A percentile compares a stretch with the other conserved stretches of the same genome.
Evolutionary conservation across 805 yeast genomes (phyloP).

Genomic region (Candida ascalaphidarum): DNA sequence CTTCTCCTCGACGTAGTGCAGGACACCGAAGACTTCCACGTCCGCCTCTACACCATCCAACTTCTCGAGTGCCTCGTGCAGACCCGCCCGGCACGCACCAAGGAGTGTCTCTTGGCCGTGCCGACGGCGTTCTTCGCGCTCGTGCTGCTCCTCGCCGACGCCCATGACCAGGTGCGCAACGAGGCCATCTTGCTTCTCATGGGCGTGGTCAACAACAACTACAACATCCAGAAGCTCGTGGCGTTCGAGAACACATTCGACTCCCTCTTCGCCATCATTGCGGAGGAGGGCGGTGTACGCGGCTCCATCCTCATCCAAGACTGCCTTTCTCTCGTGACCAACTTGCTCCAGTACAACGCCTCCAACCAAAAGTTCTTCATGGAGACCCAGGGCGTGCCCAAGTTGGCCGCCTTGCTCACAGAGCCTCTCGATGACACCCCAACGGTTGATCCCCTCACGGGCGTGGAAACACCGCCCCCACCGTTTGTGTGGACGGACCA

Average conservation of each 20-base stretch:
- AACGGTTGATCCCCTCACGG: slow-evolving; percentile 10
- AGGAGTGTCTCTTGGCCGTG: slow-evolving; percentile 60
- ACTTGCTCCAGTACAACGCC: slow-evolving; percentile 71
- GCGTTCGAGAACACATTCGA: slow-evolving; percentile 94
- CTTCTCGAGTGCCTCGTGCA: slow-evolving; percentile 75
- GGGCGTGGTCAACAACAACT: slow-evolving; percentile 73
- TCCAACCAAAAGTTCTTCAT: slow-evolving; percentile 84
- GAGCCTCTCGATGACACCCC: slow-evolving; percentile 46
- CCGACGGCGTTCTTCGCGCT: slow-evolving; percentile 77
- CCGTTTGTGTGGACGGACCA: slow-evolving; percentile 73
- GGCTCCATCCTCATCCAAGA: slow-evolving; percentile 91
- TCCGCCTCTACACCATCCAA: slow-evolving; percentile 74
- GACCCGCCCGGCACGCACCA: slow-evolving; percentile 64
- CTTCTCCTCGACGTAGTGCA: slow-evolving; percentile 36
- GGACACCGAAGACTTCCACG: slow-evolving; percentile 58
- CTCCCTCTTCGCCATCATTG: slow-evolving; percentile 66
- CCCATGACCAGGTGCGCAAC: slow-evolving; percentile 77
- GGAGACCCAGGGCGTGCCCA: slow-evolving; percentile 73
- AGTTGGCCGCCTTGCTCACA: slow-evolving; percentile 51
- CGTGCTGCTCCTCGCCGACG: slow-evolving; percentile 42
- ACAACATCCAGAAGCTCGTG: slow-evolving; percentile 83
- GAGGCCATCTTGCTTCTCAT: slow-evolving; percentile 78
- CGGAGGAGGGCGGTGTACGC: slow-evolving; percentile 80
- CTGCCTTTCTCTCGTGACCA: slow-evolving; percentile 67
- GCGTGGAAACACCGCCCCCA: slow-evolving; percentile 11